A percentile compares a stretch with the other conserved stretches of the same genome.
Conservation (phyloP, 768 basidiomycete species). For the Omphalotus guepiniiformis region DNA sequence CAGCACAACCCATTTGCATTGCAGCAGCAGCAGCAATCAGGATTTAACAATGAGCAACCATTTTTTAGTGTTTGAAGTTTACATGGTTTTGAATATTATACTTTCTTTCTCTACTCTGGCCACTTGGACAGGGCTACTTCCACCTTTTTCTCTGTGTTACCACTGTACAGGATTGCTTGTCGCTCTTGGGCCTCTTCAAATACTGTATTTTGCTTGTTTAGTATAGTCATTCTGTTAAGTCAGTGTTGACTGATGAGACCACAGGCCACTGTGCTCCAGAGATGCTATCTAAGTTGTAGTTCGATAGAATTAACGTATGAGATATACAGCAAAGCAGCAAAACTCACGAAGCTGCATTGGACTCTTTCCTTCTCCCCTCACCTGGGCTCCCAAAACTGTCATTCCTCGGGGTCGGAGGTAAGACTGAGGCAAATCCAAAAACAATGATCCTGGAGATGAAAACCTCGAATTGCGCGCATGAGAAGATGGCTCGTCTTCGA, state of each 20-base stretch:
- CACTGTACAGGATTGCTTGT: too few species aligned
- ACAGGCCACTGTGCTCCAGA: conserved; percentile 36
- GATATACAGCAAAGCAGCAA: neutral
- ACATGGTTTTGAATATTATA: too few species aligned
- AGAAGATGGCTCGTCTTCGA: conserved; percentile 33
- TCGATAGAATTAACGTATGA: conserved; percentile 5
- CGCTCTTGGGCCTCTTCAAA: too few species aligned
- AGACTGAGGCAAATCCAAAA: conserved; percentile 17
- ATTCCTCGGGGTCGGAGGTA: conserved; percentile 30
- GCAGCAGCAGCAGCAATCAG: conserved; percentile 55
- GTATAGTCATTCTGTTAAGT: conserved; percentile 11
- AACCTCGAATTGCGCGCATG: conserved; percentile 28
- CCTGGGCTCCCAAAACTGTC: conserved; percentile 11
- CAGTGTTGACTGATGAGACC: conserved; percentile 38
- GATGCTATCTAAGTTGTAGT: conserved; percentile 10
- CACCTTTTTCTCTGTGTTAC: too few species aligned
- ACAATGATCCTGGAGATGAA: conserved; percentile 24
- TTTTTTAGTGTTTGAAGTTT: conserved; percentile 66
- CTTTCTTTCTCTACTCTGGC: too few species aligned
- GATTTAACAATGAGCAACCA: conserved; percentile 60
- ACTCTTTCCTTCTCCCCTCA: neutral
- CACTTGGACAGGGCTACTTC: too few species aligned
- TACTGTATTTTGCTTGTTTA: too few species aligned
- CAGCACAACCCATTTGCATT: conserved; percentile 65
- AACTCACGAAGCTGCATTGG: conserved; percentile 6